Conservation (phyloP, 208 protist species). For the Leishmania aethiopica region DNA sequence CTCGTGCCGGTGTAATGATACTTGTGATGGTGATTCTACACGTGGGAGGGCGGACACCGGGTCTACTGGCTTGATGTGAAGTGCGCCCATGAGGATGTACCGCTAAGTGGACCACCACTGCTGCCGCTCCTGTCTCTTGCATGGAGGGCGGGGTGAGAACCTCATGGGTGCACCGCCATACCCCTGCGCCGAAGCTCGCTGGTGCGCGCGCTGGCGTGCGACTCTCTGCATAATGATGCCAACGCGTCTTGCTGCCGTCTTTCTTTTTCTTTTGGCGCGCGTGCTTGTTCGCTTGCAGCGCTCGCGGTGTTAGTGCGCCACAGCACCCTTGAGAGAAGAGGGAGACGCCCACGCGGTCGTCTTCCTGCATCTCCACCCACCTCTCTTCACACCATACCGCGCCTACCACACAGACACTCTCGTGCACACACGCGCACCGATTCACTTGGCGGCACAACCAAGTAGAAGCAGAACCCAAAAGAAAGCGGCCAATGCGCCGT, state of each 20-base stretch:
- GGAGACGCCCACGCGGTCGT: neutral
- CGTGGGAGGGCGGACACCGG: neutral
- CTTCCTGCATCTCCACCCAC: neutral
- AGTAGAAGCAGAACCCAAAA: neutral
- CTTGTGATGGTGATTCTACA: neutral
- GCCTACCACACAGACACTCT: neutral
- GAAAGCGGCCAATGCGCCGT: neutral
- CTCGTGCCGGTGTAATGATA: neutral
- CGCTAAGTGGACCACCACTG: neutral
- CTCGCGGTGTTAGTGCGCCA: neutral
- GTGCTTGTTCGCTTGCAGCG: neutral
- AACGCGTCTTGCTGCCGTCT: neutral
- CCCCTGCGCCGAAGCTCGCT: neutral
- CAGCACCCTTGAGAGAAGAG: neutral
- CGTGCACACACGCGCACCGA: neutral
- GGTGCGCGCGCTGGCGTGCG: neutral
- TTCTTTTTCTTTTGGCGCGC: neutral
- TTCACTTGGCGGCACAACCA: neutral
- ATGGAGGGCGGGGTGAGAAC: neutral
- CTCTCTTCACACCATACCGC: neutral
- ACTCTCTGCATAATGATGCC: neutral
- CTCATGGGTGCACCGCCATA: neutral
- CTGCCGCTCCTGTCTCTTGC: neutral
- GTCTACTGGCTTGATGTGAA: neutral
- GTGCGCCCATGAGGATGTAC: neutral